Conservation (phyloP, 2,329 filamentous ascomycete genomes). For the Penicillium paneum region DNA sequence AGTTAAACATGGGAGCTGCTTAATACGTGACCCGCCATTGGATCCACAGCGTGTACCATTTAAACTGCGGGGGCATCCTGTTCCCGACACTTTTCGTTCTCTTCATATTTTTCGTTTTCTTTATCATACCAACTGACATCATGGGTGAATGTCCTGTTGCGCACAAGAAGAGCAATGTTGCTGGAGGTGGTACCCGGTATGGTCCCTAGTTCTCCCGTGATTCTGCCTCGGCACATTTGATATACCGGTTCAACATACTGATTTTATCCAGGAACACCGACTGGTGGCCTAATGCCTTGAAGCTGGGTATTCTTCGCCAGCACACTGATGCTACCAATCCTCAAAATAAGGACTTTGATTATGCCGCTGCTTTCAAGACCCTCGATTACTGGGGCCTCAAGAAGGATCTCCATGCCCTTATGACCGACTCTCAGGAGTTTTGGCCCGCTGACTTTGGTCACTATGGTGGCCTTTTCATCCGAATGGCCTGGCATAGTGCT, state of each 20-base stretch:
- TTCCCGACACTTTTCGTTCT: not conserved
- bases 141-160: constrained; percentile 32
- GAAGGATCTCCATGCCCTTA: constrained; percentile 67
- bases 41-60: constrained; percentile 1
- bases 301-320: constrained; percentile 70
- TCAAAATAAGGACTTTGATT: constrained; percentile 65
- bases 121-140: not conserved
- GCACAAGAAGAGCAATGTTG: constrained; percentile 34
- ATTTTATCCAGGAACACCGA: constrained; percentile 54
- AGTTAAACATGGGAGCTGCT: not conserved
- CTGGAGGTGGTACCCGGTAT: constrained; percentile 59
- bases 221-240: not conserved
- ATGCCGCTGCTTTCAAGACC: constrained; percentile 67
- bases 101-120: not conserved
- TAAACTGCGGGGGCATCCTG: constrained; percentile 8
- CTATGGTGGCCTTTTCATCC: constrained; percentile 76
- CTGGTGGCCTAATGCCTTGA: constrained; percentile 71
- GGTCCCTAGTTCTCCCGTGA: not conserved
- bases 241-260: not conserved
- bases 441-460: constrained; percentile 81
- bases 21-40: constrained; percentile 4
- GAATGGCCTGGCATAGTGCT: constrained; percentile 77
- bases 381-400: constrained; percentile 69
- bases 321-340: constrained; percentile 64
- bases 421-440: constrained; percentile 77